A percentile compares a stretch with the other conserved stretches of the same genome.
Evolutionary conservation across 176 grass and related monocot species (phyloP).

Genomic region (Zizania latifolia): DNA sequence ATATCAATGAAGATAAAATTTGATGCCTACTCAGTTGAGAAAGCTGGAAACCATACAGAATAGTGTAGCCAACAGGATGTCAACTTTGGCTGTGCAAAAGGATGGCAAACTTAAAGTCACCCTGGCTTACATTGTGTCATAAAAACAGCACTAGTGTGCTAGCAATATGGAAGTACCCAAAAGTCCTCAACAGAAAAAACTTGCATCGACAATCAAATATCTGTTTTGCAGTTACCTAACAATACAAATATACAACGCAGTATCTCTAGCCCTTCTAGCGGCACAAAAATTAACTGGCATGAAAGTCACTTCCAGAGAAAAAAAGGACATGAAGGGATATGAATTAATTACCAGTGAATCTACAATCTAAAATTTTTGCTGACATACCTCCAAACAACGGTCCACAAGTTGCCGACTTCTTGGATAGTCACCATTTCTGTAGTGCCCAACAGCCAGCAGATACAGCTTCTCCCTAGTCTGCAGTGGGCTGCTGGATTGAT

Average conservation of each 20-base stretch:
- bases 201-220: not conserved
- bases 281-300: not conserved
- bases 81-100: not conserved
- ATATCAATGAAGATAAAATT: not conserved
- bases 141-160: not conserved
- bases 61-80: not conserved
- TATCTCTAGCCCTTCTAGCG: not conserved
- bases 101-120: not conserved
- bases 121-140: not conserved
- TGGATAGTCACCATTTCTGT: slow-evolving; percentile 74
- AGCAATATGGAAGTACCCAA: not conserved
- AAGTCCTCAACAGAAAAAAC: not conserved
- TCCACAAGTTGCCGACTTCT: slow-evolving; percentile 78
- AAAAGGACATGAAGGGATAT: too few relatives aligned
- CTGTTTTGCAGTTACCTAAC: not conserved
- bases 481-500: slow-evolving; percentile 56
- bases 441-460: slow-evolving; percentile 82
- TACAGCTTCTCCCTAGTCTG: slow-evolving; percentile 70
- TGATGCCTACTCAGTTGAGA: not conserved
- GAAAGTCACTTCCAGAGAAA: not conserved
- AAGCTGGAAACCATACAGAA: not conserved
- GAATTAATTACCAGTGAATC: not conserved
- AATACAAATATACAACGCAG: not conserved
- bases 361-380: not conserved
- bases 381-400: slow-evolving; percentile 63